Evolutionary conservation across 352 stramenopile species (phyloP), one percentile per base, ranked within the genome.

Genomic region (Pythium brachiatum): DNA sequence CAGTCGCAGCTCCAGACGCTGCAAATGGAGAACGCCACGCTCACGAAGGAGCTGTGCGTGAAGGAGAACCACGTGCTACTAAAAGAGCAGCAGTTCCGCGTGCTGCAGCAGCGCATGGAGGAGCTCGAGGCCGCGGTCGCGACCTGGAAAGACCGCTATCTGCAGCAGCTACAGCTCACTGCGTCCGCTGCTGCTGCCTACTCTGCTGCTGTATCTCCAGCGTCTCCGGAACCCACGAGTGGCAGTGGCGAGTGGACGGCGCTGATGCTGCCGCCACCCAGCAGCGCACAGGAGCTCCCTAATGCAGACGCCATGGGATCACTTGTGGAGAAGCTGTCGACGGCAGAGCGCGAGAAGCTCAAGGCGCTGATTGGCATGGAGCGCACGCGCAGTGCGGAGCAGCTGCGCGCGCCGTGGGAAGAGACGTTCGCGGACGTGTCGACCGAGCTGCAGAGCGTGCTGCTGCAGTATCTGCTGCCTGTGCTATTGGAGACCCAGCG

Each of bases 21-120:
- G 56, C 81, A 90, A 60, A 57, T 68, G 54, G 73, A 86, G 57
- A 89, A 90, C 70, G 73, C 71, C 46, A 70, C 60, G 44, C 70
- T 90, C 47, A 90, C 79, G 3, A 81, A 80, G 41, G 77, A 83
- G 50, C 29, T 89, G 53, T 80, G 70, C 26, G 63, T 90, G n/a
- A 88, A 88, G 60, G 81, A 89, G 55, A 89, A 88, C 68, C 84
- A 87, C 66, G 70, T 90, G 53, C 74, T 88, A 60, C 77, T 82
- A 12, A 86, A 86, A 51, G 81, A 90, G 58, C 81, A 90, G 72
- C 81, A 90, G 69, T 77, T 85, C 50, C 79, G 81, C 70, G 78
- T 85, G 16, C 83, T 90, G 70, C 81, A 90, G 70, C 71, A 78
- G 26, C 81, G 81, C 18, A 64, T 90, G 44, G 81, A 89, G 32